These are phyloP conservation scores for Paramecium octaurelia DNA, from an alignment of 73 alveolate species.

Conservation along the genomic window DNA sequence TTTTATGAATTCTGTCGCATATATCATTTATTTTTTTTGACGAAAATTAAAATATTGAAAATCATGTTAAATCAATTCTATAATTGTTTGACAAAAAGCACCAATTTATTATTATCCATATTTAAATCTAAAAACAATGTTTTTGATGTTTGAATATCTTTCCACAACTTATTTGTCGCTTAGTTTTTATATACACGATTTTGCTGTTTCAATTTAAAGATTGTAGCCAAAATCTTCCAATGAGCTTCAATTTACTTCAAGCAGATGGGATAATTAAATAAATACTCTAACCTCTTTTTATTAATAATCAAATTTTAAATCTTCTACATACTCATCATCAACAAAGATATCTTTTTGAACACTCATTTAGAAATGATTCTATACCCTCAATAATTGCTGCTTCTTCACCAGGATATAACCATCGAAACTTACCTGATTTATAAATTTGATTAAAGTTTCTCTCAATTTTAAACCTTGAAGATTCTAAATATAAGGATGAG, in stretches of 20 bases:
- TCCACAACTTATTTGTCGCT: not conserved
- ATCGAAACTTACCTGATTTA: not conserved
- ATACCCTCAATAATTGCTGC: not conserved
- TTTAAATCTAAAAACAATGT: not conserved
- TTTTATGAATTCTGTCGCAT: conserved; percentile 48
- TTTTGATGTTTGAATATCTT: not conserved
- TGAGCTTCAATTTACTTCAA: not conserved
- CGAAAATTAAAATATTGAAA: not conserved
- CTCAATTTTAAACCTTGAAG: not conserved
- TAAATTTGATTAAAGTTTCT: not conserved
- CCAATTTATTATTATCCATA: not conserved
- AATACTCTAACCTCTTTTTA: not conserved
- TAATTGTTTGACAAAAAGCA: not conserved
- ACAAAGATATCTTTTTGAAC: not conserved
- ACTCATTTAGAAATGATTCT: not conserved
- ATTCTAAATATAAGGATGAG: not conserved
- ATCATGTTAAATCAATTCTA: not conserved
- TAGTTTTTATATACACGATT: not conserved
- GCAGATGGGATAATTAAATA: not conserved
- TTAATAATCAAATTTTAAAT: not conserved
- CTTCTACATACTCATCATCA: not conserved
- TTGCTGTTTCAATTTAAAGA: not conserved
- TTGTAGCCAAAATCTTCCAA: conserved; percentile 40
- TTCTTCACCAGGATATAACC: conserved; percentile 39
- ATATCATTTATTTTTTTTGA: too few species aligned